These are phyloP conservation scores for Skeletonema tropicum DNA, from an alignment of 108 stramenopile species.

Conservation along the genomic window DNA sequence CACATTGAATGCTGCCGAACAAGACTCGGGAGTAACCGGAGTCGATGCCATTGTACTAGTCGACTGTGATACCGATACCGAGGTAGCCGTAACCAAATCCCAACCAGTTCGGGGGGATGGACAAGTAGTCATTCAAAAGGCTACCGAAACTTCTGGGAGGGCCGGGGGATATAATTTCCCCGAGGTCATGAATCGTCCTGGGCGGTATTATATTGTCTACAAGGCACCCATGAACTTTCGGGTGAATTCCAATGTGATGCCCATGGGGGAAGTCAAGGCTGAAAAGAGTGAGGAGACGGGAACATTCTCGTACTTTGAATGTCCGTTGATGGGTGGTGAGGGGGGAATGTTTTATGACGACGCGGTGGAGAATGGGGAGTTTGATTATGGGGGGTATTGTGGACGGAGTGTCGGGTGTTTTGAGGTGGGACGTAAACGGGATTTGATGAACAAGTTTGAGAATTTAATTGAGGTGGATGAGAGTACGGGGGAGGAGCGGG, in stretches of 20 bases:
- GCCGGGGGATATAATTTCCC: slow-evolving; percentile 14
- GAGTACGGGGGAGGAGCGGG: too few relatives aligned
- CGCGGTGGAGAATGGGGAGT: slow-evolving; percentile 17
- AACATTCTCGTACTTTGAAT: neutral
- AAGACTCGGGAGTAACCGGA: slow-evolving; percentile 21
- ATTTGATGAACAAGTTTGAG: slow-evolving; percentile 15
- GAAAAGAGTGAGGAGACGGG: neutral
- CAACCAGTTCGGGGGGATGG: neutral
- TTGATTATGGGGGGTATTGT: slow-evolving; percentile 40
- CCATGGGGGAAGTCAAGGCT: slow-evolving; percentile 8
- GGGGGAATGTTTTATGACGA: slow-evolving; percentile 5
- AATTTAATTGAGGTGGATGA: slow-evolving; percentile 9
- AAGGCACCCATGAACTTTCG: slow-evolving; percentile 16
- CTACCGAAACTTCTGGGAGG: neutral
- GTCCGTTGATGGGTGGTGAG: slow-evolving; percentile 28
- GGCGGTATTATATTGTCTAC: slow-evolving; percentile 39
- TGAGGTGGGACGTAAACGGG: slow-evolving; percentile 21
- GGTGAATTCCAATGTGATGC: slow-evolving; percentile 15
- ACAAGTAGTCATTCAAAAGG: neutral
- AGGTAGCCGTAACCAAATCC: neutral
- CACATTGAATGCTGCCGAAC: slow-evolving; percentile 37
- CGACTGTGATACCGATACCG: slow-evolving; percentile 13
- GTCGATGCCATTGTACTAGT: slow-evolving; percentile 21
- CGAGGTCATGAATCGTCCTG: slow-evolving; percentile 5
- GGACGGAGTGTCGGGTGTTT: slow-evolving; percentile 33